Conservation (phyloP, 2,329 filamentous ascomycete genomes). For the Boeremia lycopersici region DNA sequence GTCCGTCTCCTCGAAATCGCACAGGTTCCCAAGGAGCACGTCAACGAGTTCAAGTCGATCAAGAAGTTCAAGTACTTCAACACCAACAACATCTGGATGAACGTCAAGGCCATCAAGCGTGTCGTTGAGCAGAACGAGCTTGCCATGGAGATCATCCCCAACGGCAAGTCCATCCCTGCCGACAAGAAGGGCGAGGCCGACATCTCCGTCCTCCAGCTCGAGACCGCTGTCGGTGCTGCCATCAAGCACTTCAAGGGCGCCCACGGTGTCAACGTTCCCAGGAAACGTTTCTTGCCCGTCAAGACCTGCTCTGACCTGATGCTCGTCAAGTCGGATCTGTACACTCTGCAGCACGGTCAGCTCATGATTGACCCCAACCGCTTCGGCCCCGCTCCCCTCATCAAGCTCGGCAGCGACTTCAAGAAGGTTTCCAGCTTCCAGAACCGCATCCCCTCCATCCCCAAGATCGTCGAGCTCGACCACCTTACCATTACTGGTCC, state of each 20-base stretch:
- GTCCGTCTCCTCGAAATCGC: constrained; percentile 97
- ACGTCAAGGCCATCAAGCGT: constrained; percentile 95
- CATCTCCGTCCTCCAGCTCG: constrained; percentile 95
- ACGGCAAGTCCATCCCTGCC: constrained; percentile 96
- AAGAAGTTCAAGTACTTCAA: constrained; percentile 99
- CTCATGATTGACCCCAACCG: constrained; percentile 95
- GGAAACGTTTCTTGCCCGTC: constrained; percentile 97
- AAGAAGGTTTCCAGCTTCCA: constrained; percentile 99
- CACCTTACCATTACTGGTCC: constrained; percentile 97
- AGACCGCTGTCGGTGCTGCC: constrained; percentile 96
- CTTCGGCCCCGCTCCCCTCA: constrained; percentile 94
- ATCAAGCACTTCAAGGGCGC: constrained; percentile 99
- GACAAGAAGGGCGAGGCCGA: constrained; percentile 99
- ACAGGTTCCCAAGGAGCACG: constrained; percentile 99
- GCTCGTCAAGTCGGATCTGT: constrained; percentile 99
- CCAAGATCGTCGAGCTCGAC: constrained; percentile 88
- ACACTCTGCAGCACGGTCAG: constrained; percentile 98
- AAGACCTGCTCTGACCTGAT: constrained; percentile 99
- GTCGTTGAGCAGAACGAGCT: constrained; percentile 98
- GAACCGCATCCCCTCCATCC: constrained; percentile 83
- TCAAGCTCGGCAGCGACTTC: constrained; percentile 99
- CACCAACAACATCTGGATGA: constrained; percentile 99
- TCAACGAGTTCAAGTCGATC: constrained; percentile 99
- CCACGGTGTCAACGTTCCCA: constrained; percentile 97
- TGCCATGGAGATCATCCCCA: constrained; percentile 99